Evolutionary conservation across 192 early-diverging fungal genomes (phyloP), one percentile per base, ranked within the genome.

Genomic region (Gryganskiella cystojenkinii): DNA sequence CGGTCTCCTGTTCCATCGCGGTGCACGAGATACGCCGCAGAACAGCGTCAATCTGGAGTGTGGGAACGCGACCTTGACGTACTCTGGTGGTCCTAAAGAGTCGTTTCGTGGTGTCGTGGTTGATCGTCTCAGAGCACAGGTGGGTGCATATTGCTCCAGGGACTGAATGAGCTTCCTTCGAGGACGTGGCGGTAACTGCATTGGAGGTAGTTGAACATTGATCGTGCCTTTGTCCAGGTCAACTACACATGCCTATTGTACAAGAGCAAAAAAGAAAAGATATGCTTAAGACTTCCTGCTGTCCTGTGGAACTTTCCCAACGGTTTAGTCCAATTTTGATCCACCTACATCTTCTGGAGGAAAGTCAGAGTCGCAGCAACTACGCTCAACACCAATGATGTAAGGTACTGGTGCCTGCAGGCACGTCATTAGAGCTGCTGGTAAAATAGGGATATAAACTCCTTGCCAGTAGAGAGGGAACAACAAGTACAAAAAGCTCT

Each of bases 391-490:
- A 14, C 93, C 93, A 45, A 93, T 84, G 17, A 94, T 92, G 47
- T 90, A 94, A 14, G 93, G 93, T 47, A 94, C 90, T 24, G 93
- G 91, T 17, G 91, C 93, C 68, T 92, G 85, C 11, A 92, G 73
- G 52, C 83, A 84, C 53, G 80, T 69, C 81, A 93, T 68, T 10
- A 94, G 66, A 28, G 82, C 69, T 25, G 80, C 83, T 0, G 93
- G 93, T 5, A 94, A 71, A 17, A 94, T 82, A 13, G 93, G 93
- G 27, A 94, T 92, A 37, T 90, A 87, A 4, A 94, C 90, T 47
- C 91, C 89, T 63, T 91, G 92, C 92, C 92, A 94, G 31, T 85
- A 88, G 17, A 94, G 71, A 5, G 93, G 93, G 61, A 89, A 94
- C 27, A 93, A 64, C 4, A 92, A 68, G 45, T 87, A 83, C 17